Evolutionary conservation across 2,329 filamentous ascomycete genomes (phyloP).

Genomic region (Cylindrodendrum hubeiense): DNA sequence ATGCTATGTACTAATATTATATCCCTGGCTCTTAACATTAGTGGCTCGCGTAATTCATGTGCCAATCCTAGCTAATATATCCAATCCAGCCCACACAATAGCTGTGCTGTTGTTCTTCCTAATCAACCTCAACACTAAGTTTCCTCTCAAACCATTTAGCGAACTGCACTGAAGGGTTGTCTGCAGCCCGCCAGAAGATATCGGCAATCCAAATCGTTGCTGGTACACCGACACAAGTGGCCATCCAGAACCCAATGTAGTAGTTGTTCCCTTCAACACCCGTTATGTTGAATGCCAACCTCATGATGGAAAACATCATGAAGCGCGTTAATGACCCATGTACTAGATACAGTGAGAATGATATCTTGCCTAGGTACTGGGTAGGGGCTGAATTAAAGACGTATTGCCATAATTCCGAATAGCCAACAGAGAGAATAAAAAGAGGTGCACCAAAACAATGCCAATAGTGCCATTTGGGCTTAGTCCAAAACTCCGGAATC

Average conservation of each 20-base stretch:
- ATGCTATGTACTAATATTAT: no score
- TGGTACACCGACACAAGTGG: constrained; percentile 61
- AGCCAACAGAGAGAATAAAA: constrained; percentile 63
- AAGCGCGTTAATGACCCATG: constrained; percentile 68
- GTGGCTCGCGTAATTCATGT: no score
- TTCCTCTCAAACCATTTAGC: constrained; percentile 67
- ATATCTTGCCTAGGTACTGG: constrained; percentile 71
- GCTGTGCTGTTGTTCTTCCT: no score
- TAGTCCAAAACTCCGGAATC: constrained; percentile 63
- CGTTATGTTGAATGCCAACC: constrained; percentile 60
- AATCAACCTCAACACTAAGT: no score
- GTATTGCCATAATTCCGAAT: constrained; percentile 60
- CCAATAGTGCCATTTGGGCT: constrained; percentile 67
- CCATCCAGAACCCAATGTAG: constrained; percentile 60
- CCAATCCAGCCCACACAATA: no score
- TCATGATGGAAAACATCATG: constrained; percentile 64
- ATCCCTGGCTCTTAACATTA: no score
- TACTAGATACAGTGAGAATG: constrained; percentile 71
- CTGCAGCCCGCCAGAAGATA: constrained; percentile 67
- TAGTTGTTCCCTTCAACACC: constrained; percentile 61
- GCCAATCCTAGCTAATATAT: no score
- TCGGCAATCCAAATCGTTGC: constrained; percentile 67
- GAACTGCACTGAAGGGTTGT: constrained; percentile 67
- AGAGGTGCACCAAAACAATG: constrained; percentile 65
- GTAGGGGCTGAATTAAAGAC: constrained; percentile 63